Evolutionary conservation across 2,329 filamentous ascomycete species (phyloP).

Genomic region (Ophiostoma sp.): DNA sequence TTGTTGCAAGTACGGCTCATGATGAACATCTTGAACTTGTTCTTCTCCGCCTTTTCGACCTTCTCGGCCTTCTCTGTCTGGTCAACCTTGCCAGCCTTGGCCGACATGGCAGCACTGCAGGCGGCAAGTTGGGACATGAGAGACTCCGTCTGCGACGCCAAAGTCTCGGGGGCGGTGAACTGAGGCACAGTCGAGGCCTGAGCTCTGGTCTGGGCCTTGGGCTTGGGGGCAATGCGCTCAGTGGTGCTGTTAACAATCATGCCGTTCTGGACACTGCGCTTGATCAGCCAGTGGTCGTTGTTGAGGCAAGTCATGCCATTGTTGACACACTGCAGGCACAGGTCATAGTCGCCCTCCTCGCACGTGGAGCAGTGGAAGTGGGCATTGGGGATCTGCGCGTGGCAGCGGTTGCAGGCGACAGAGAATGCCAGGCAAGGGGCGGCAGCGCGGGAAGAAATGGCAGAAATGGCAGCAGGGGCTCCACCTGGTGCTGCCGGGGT

Average conservation of each 20-base stretch:
- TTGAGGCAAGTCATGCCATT: constrained; percentile 71
- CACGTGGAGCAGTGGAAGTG: constrained; percentile 96
- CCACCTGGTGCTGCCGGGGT: too few relatives aligned
- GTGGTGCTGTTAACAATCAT: constrained; percentile 79
- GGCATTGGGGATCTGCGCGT: constrained; percentile 66
- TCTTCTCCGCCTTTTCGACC: not conserved
- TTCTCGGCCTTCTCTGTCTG: not conserved
- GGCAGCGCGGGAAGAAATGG: not conserved
- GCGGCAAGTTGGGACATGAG: not conserved
- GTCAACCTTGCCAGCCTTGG: not conserved
- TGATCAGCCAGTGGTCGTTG: constrained; percentile 87
- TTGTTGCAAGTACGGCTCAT: constrained; percentile 62
- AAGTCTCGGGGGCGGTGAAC: constrained; percentile 13
- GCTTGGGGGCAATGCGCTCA: constrained; percentile 67
- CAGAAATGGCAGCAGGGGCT: not conserved
- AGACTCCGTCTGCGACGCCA: not conserved
- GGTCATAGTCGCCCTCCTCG: constrained; percentile 88
- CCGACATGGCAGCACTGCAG: not conserved
- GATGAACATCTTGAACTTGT: not conserved
- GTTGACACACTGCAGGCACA: constrained; percentile 76
- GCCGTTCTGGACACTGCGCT: constrained; percentile 74
- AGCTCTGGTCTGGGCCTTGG: not conserved
- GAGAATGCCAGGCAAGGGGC: constrained; percentile 49
- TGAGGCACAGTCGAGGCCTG: not conserved
- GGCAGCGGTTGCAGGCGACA: constrained; percentile 92